These are phyloP conservation scores for Diplodia corticola DNA, from an alignment of 2,329 filamentous ascomycete species.

Conservation along the genomic window DNA sequence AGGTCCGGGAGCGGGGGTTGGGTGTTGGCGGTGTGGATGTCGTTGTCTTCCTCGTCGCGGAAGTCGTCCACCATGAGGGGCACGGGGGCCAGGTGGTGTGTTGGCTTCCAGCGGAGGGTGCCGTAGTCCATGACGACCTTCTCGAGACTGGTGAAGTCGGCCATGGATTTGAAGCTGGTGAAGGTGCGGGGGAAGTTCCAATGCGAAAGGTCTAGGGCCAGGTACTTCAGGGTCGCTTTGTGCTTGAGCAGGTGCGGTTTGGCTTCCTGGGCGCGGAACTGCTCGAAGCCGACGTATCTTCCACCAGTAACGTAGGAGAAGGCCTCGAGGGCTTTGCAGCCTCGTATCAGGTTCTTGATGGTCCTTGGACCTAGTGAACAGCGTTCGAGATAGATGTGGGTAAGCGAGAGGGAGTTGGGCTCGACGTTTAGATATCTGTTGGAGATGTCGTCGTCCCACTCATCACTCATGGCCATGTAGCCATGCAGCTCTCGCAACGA, in stretches of 20 bases:
- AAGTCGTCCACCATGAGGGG: neutral
- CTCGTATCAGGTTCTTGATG: neutral
- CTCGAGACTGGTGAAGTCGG: conserved; percentile 5
- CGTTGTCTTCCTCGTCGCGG: neutral
- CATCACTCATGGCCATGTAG: neutral
- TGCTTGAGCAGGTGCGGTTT: conserved; percentile 10
- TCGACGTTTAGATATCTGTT: neutral
- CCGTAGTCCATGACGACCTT: conserved; percentile 18
- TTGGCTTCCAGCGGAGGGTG: conserved; percentile 6
- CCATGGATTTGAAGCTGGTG: conserved; percentile 7
- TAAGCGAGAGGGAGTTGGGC: neutral
- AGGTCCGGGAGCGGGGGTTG: conserved; percentile 5
- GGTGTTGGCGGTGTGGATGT: conserved; percentile 1
- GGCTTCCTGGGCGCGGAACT: conserved; percentile 2
- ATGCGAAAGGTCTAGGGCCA: conserved; percentile 8
- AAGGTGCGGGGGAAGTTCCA: conserved; percentile 7
- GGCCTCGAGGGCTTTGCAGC: conserved; percentile 14
- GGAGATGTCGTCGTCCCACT: neutral
- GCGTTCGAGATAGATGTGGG: conserved; percentile 12
- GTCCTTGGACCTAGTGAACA: neutral
- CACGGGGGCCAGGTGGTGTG: neutral
- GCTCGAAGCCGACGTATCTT: conserved; percentile 1
- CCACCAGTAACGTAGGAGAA: conserved; percentile 6
- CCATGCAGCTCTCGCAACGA: conserved; percentile 15
- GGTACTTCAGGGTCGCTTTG: conserved; percentile 12